Evolutionary conservation across 345 rosid species (phyloP).

Genomic region (Erodium maritimum): DNA sequence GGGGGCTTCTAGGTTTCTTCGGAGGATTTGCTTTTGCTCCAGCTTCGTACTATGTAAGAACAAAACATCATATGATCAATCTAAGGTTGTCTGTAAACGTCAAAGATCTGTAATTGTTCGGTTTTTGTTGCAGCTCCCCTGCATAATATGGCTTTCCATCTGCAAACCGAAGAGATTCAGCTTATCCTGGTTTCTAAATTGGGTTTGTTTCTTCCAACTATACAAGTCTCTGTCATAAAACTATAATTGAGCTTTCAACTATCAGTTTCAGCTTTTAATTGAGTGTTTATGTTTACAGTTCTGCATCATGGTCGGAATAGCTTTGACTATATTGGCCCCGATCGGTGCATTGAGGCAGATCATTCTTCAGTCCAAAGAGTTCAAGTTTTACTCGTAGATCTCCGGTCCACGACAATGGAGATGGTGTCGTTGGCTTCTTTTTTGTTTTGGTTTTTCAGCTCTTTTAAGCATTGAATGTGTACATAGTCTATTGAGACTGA

Average conservation of each 20-base stretch:
- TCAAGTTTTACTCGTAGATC: slow-evolving; percentile 30
- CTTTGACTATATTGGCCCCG: slow-evolving; percentile 35
- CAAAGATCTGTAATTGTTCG: too few species aligned
- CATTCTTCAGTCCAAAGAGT: slow-evolving; percentile 29
- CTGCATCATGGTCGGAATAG: slow-evolving; percentile 31
- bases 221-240: too few species aligned
- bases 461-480: too few species aligned
- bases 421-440: not conserved
- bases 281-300: slow-evolving; percentile 10
- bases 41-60: slow-evolving; percentile 47
- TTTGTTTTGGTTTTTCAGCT: too few species aligned
- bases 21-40: slow-evolving; percentile 87
- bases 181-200: slow-evolving; percentile 48
- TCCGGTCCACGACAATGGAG: not conserved
- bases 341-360: slow-evolving; percentile 34
- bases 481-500: too few species aligned
- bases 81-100: too few species aligned
- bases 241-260: too few species aligned
- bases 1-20: slow-evolving; percentile 63
- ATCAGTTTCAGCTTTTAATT: not conserved
- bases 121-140: slow-evolving; percentile 47
- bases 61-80: not conserved
- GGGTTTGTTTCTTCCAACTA: slow-evolving; percentile 27
- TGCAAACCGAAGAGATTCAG: slow-evolving; percentile 57
- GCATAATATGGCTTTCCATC: slow-evolving; percentile 61